Evolutionary conservation across 306 rosid species (phyloP), one percentile per base, ranked within the genome.

Genomic region (Glycine soja): DNA sequence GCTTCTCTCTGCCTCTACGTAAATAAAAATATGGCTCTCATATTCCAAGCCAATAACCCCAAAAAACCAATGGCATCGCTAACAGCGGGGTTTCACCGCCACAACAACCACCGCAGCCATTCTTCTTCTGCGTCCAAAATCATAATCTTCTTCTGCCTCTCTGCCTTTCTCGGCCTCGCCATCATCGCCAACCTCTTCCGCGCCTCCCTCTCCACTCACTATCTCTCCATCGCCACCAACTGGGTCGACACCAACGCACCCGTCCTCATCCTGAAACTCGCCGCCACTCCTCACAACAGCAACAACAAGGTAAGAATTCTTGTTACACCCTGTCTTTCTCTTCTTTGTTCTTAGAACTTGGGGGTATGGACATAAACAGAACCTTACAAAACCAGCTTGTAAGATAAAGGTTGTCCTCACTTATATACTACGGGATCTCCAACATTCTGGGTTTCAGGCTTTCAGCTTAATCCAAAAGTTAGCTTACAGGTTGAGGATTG

Each of bases 111-210:
- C 6, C 2, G 30, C 30, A 8, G 2, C 43, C 6, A 12, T 18
- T 9, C 6, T 77, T 66, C 59, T 6, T 56, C 82, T 40, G 43
- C 87, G 0, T 61, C 90, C 19, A 83, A 81, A 74, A 18, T 88
- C 9, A 78, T 81, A n/a, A 12, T 89, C 80, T 51, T 90, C 30
- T 18, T 86, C 73, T 86, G 80, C 43, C 79, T 86, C 69, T 74
- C 79, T 0, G 65, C 42, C 7, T 83, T 95, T 73, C 64, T 94
- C 3, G 89, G 80, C 46, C 64, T 59, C 16, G 84, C 84, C 53
- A 51, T 95, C 79, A 8, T 89, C 51, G 89, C 85, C 3, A 82
- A 85, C 84, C 19, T 89, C 75, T 85, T 91, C 6, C 89, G 91
- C 88, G 78, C 92, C 45, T 92, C 95, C 1, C 81, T 90, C 42